Conservation (phyloP, 2,329 filamentous ascomycete species). For the Coniochaeta ligniaria region DNA sequence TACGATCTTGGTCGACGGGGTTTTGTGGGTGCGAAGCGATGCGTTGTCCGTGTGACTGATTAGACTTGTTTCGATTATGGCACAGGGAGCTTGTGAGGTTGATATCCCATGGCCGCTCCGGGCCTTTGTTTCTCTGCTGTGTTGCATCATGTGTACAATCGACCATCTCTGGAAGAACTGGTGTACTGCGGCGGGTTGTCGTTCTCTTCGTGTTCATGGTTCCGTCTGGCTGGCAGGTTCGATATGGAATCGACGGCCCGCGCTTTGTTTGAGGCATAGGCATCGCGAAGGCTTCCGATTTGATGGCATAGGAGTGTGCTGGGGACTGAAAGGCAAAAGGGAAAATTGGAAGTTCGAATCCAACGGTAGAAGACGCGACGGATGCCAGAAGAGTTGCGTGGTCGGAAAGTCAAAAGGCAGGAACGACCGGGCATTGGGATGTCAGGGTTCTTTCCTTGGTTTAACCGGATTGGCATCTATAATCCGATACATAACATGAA, state of each 20-base stretch:
- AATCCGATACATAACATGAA: neutral
- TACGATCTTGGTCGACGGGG: neutral
- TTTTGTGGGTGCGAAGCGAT: neutral
- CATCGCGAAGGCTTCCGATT: neutral
- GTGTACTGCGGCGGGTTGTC: neutral
- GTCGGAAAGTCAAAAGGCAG: neutral
- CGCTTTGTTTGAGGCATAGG: neutral
- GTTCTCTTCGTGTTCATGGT: neutral
- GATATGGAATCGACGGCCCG: neutral
- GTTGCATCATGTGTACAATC: neutral
- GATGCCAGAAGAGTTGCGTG: neutral
- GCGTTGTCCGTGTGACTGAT: neutral
- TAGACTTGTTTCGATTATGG: neutral
- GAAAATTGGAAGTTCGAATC: neutral
- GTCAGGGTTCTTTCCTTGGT: neutral
- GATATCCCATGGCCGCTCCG: neutral
- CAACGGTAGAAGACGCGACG: neutral
- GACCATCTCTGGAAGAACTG: neutral
- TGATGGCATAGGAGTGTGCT: neutral
- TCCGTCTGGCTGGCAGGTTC: neutral
- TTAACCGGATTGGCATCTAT: conserved; percentile 1
- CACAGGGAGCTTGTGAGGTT: neutral
- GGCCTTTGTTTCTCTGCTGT: neutral
- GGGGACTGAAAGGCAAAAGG: neutral
- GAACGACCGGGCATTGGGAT: neutral